Percentiles rank a stretch among this genome's conserved stretches.
phyloP scores from a whole-genome alignment of 108 stramenopile genomes.

The Nannochloropsis oceanica region DNA sequence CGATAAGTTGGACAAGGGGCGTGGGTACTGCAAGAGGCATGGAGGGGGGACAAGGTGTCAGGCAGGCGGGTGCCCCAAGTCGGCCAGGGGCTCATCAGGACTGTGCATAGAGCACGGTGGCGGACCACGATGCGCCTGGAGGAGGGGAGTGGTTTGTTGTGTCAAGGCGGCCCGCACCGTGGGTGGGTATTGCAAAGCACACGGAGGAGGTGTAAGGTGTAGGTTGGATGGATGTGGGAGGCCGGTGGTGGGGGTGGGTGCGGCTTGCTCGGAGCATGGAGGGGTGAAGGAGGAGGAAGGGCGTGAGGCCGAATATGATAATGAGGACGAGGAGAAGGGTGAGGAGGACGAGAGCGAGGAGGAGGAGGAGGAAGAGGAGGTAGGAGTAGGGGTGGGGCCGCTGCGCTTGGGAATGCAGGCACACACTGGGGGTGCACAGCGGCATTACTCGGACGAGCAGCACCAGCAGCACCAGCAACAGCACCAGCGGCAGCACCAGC shows the following conservation, averaged over 20 bases:
- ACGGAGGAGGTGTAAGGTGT: background rate
- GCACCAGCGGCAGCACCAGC: no score
- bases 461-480: no score
- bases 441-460: no score
- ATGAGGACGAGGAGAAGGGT: no score
- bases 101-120: background rate
- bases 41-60: background rate
- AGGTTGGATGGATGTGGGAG: background rate
- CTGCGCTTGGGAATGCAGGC: no score
- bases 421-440: no score
- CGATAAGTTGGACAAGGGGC: background rate
- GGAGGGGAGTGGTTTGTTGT: background rate
- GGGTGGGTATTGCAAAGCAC: background rate
- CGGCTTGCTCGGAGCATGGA: background rate
- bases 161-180: background rate
- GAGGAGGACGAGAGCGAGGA: background rate
- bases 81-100: background rate
- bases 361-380: background rate
- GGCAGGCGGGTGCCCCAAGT: background rate
- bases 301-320: no score
- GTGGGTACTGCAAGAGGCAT: background rate
- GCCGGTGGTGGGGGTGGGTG: background rate
- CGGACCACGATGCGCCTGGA: background rate
- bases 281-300: background rate
- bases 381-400: background rate